Conservation (phyloP, 164 flowering plant genomes). For the Aristolochia fimbriata region DNA sequence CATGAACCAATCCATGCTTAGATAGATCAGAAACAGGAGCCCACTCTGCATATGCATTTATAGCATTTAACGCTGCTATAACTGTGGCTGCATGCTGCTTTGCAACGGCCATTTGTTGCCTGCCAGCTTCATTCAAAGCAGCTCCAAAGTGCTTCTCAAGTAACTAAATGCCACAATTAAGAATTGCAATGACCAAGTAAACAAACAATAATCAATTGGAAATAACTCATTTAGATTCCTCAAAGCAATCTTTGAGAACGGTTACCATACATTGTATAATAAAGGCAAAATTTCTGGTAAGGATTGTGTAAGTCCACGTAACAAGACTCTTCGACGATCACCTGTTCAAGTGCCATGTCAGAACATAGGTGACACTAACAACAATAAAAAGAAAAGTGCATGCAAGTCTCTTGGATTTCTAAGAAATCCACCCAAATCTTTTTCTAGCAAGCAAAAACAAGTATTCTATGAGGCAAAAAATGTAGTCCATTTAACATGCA, state of each 20-base stretch:
- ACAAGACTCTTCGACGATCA: constrained; percentile 73
- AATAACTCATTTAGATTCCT: no score
- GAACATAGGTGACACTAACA: constrained; percentile 8
- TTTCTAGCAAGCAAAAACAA: neutral
- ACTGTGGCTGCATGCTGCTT: constrained; percentile 89
- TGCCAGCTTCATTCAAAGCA: constrained; percentile 68
- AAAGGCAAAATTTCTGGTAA: constrained; percentile 82
- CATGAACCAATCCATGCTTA: constrained; percentile 71
- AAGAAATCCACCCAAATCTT: neutral
- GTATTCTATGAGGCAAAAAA: neutral
- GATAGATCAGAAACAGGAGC: constrained; percentile 89
- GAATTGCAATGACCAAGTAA: no score
- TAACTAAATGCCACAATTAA: constrained; percentile 28
- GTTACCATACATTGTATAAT: constrained; percentile 53
- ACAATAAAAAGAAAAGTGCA: neutral
- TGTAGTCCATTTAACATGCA: neutral
- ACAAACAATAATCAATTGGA: no score
- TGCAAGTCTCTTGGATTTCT: neutral
- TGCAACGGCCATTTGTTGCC: constrained; percentile 63
- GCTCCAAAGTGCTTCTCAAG: constrained; percentile 92
- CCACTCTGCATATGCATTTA: constrained; percentile 98
- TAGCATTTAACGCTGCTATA: constrained; percentile 74
- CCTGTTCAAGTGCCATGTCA: constrained; percentile 32
- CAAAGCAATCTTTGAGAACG: no score
- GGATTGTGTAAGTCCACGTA: constrained; percentile 84